Evolutionary conservation across 1,284 basidiomycete genomes (phyloP).

Genomic region (Coniferiporia weirii): DNA sequence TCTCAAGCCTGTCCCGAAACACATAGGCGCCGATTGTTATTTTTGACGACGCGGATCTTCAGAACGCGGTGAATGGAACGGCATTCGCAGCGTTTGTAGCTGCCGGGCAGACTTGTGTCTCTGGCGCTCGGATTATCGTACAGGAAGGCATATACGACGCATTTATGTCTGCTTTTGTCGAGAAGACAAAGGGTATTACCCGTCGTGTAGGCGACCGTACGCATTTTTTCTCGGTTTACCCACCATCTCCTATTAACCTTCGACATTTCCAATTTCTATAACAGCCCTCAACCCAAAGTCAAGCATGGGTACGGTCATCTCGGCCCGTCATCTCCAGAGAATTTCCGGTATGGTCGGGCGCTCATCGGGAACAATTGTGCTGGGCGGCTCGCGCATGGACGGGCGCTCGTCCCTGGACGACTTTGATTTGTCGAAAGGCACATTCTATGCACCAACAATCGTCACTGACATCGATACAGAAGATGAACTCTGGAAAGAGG

Average conservation of each 20-base stretch:
- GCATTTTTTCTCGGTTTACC: constrained; percentile 24
- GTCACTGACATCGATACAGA: constrained; percentile 51
- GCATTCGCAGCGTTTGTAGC: constrained; percentile 81
- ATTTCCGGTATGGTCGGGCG: constrained; percentile 55
- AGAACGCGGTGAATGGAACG: constrained; percentile 67
- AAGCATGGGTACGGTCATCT: constrained; percentile 76
- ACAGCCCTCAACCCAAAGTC: constrained; percentile 64
- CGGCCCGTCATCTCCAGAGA: constrained; percentile 52
- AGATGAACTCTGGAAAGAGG: constrained; percentile 74
- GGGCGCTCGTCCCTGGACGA: constrained; percentile 59
- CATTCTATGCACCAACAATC: constrained; percentile 76
- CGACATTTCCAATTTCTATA: not conserved
- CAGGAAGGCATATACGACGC: constrained; percentile 62
- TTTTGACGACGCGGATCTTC: constrained; percentile 69
- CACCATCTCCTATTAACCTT: not conserved
- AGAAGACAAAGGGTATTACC: constrained; percentile 58
- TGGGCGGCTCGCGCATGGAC: constrained; percentile 61
- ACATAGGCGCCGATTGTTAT: constrained; percentile 68
- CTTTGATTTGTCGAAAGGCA: constrained; percentile 62
- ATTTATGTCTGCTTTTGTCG: constrained; percentile 58
- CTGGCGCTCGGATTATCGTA: constrained; percentile 68
- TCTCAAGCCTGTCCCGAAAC: not conserved
- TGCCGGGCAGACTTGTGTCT: constrained; percentile 82
- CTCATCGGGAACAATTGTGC: constrained; percentile 44
- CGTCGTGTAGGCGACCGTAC: constrained; percentile 70